Base-by-base conservation (phyloP, 768 basidiomycete species). In the Xanthoconium stramineum region DNA sequence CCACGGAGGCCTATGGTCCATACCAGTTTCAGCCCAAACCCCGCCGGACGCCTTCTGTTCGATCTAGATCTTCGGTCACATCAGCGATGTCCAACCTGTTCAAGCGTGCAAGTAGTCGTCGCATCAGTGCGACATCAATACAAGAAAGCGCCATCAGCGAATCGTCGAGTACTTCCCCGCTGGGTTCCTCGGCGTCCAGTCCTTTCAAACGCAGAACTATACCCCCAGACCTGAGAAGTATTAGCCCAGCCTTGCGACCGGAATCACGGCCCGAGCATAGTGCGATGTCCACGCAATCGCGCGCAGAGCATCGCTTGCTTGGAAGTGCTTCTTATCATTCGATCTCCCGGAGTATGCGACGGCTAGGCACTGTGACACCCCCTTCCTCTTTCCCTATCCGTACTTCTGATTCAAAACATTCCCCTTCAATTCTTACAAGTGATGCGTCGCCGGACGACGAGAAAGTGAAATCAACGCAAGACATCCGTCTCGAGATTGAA, bases 401-500 rank as follows among this genome's bases (percentile, higher is more conserved):
- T 20, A 53, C 48, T 50, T 64, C 74, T 40, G 78, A 80, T 30
- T 65, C 67, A 35, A 75, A 71, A 59, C 75, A 70, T 56, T 73
- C 76, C 12, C 59, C 57, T 50, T 67, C 70, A 10, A 68, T 73
- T 49, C 63, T 68, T 14, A 53, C 66, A 37, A 61, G 44, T 43
- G 60, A 63, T 74, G 77, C 60, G 64, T 80, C 45, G 74, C 80
- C 49, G 39, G 83, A 84, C 54, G 83, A 86, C 48, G 82, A 85
- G 2, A 76, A 74, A 50, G 70, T 83, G 53, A 79, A 81, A 55
- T 80, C 85, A n/a, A 78, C 81, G 55, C 76, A 80, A 58, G 79
- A 86, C 38, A 83, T 91, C 52, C 82, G 79, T 38, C 74, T 80
- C 44, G 86, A 91, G 62, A 87, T 92, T 42, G 73, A 79, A 56